Evolutionary conservation across 768 basidiomycete genomes (phyloP), one percentile per base, ranked within the genome.

Genomic region (Podaxis sp.): DNA sequence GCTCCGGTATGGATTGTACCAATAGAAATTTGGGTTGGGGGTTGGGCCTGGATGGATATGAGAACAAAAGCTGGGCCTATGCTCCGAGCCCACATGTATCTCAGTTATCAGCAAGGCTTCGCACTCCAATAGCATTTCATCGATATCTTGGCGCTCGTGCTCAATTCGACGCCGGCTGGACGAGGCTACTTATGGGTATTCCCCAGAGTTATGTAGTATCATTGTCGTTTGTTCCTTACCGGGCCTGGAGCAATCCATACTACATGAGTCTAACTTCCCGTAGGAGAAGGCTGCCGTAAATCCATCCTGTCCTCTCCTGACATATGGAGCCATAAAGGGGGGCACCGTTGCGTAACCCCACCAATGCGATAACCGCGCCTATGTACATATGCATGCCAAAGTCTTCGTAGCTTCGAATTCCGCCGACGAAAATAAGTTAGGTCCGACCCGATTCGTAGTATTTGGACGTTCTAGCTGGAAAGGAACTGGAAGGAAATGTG

Each of bases 251-350:
- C 30, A 55, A 30, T 48, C 53, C 33, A 13, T 62, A 24, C 58
- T 51, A 15, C 26, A 52, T 60, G 49, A 26, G 58, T 60, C 22
- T 49, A 38, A 33, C 56, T 46, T 57, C 56, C 41, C 17, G 41
- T 40, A 44, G 13, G 26, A 57, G 49, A 38, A 54, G 20, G 22
- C 12, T 53, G 59, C n/a, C 30, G 26, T 40, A 60, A 51, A 33
- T 15, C 38, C 51, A 41, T 26, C 49, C 44, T 46, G 37, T 38
- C 37, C 13, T n/a, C 24, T 40, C 28, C 36, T n/a, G 40, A 44
- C 56, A 30, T 26, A 15, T 41, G 20, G 41, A 26, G 26, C 22
- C 33, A 41, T 5, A 5, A 17, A 38, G 38, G 38, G 40, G 40
- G 40, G 40, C 48, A 4, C 5, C 6, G 26, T 50, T 22, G 49